phyloP scores from a whole-genome alignment of 305 asterid genomes.

The Rubia tinctorum region DNA sequence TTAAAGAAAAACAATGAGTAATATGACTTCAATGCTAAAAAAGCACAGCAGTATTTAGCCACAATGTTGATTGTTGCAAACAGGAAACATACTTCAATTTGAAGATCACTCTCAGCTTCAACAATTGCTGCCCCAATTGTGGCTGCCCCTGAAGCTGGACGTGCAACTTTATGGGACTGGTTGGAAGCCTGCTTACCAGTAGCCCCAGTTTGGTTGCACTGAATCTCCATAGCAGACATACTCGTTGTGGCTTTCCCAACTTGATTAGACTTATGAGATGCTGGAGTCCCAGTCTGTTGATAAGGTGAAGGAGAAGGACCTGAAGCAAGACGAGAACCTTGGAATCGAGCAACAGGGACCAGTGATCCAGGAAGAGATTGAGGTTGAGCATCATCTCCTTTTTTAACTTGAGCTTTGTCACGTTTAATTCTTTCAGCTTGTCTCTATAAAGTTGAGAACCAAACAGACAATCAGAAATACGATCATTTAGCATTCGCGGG shows the following conservation, averaged over 20 bases:
- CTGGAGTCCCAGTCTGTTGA: constrained; percentile 40
- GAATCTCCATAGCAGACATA: constrained; percentile 43
- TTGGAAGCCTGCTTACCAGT: constrained; percentile 25
- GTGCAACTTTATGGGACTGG: constrained; percentile 58
- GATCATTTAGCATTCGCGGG: neutral
- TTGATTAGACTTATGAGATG: constrained; percentile 37
- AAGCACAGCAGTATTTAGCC: neutral
- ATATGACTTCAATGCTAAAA: neutral
- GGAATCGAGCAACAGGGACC: constrained; percentile 83
- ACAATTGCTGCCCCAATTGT: constrained; percentile 91
- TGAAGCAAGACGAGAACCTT: constrained; percentile 95
- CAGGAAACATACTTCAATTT: constrained; percentile 69
- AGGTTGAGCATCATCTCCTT: constrained; percentile 90
- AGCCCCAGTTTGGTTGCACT: constrained; percentile 36
- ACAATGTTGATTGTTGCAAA: neutral
- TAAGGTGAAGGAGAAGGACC: constrained; percentile 85
- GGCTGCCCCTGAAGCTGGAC: constrained; percentile 55
- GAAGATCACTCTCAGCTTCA: constrained; percentile 80
- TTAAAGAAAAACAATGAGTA: constrained; percentile 12
- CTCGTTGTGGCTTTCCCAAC: constrained; percentile 52
- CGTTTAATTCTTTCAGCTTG: constrained; percentile 94
- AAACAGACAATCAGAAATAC: neutral
- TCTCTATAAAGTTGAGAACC: constrained; percentile 44
- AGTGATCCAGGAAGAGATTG: constrained; percentile 62
- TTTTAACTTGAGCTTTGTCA: constrained; percentile 64